These are phyloP conservation scores for Fusarium tricinctum DNA, from an alignment of 2,329 filamentous ascomycete genomes.

Conservation along the genomic window DNA sequence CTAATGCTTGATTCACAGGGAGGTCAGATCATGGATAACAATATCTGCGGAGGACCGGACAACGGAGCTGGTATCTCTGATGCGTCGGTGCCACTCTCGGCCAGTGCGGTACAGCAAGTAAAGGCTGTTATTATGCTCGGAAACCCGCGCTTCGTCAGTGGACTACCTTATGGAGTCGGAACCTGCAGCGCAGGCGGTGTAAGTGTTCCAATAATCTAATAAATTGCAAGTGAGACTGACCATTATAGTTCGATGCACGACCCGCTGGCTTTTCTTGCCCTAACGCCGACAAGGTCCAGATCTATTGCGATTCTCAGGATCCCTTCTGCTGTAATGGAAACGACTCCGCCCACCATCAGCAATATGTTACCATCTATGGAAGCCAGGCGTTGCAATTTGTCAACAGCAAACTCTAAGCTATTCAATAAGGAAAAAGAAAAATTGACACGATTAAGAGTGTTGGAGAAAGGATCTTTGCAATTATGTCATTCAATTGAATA, in stretches of 20 bases:
- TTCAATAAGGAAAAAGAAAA: too few species aligned
- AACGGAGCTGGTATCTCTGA: constrained; percentile 60
- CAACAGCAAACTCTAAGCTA: constrained; percentile 55
- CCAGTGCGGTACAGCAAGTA: constrained; percentile 66
- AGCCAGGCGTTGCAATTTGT: constrained; percentile 71
- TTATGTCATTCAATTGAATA: too few species aligned
- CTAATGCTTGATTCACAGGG: constrained; percentile 57
- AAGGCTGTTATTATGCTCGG: constrained; percentile 77
- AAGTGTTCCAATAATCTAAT: constrained; percentile 49
- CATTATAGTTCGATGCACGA: constrained; percentile 70
- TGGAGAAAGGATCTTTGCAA: too few species aligned
- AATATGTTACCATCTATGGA: constrained; percentile 75
- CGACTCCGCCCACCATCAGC: constrained; percentile 70
- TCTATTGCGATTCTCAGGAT: constrained; percentile 74
- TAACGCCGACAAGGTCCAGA: constrained; percentile 67
- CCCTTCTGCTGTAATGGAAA: constrained; percentile 77
- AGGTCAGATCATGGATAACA: constrained; percentile 74
- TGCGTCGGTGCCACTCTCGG: constrained; percentile 59
- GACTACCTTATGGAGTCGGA: constrained; percentile 71
- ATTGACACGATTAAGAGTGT: too few species aligned
- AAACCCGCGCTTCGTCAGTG: constrained; percentile 69
- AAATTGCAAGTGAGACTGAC: neutral
- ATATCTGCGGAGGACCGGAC: constrained; percentile 71
- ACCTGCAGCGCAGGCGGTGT: constrained; percentile 70
- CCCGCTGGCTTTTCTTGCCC: constrained; percentile 70